Evolutionary conservation across 768 basidiomycete genomes (phyloP).

Genomic region (Leccinum fibrillosum): DNA sequence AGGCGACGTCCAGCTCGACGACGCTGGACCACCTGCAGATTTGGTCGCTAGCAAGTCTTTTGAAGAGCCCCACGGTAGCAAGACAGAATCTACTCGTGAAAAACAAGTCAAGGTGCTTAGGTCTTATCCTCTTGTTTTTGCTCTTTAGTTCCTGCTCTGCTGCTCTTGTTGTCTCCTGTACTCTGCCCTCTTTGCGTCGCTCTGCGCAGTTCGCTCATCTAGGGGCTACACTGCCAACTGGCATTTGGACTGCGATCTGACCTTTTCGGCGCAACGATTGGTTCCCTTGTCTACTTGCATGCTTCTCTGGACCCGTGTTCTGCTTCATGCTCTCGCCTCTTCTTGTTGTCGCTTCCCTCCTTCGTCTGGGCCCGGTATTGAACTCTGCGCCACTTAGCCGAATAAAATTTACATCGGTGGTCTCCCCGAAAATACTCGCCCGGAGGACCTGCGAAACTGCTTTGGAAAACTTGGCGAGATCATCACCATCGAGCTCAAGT

Average conservation of each 20-base stretch:
- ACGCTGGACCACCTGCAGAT: constrained; percentile 18
- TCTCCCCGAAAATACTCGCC: constrained; percentile 80
- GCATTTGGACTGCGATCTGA: constrained; percentile 20
- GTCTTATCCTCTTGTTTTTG: constrained; percentile 47
- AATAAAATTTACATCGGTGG: constrained; percentile 94
- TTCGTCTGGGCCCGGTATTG: constrained; percentile 58
- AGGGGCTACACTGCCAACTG: constrained; percentile 19
- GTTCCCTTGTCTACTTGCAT: constrained; percentile 31
- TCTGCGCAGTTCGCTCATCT: constrained; percentile 15
- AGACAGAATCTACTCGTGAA: constrained; percentile 54
- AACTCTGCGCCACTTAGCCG: constrained; percentile 74
- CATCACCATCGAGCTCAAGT: constrained; percentile 80
- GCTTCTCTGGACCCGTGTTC: constrained; percentile 36
- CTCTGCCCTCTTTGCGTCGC: constrained; percentile 16
- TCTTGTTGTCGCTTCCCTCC: constrained; percentile 45
- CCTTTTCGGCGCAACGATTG: constrained; percentile 31
- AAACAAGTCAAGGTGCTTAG: constrained; percentile 89
- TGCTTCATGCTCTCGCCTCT: constrained; percentile 30
- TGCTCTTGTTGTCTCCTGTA: constrained; percentile 16
- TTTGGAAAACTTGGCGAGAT: constrained; percentile 84
- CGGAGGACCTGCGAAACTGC: constrained; percentile 81
- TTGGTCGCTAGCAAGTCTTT: constrained; percentile 11
- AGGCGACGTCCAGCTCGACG: constrained; percentile 38
- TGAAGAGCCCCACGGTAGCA: constrained; percentile 46
- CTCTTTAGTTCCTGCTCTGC: constrained; percentile 24